Percentiles rank a stretch among this genome's conserved stretches.
These are phyloP conservation scores for Fusarium algeriense DNA, from an alignment of 2,329 filamentous ascomycete species.

Conservation along the genomic window DNA sequence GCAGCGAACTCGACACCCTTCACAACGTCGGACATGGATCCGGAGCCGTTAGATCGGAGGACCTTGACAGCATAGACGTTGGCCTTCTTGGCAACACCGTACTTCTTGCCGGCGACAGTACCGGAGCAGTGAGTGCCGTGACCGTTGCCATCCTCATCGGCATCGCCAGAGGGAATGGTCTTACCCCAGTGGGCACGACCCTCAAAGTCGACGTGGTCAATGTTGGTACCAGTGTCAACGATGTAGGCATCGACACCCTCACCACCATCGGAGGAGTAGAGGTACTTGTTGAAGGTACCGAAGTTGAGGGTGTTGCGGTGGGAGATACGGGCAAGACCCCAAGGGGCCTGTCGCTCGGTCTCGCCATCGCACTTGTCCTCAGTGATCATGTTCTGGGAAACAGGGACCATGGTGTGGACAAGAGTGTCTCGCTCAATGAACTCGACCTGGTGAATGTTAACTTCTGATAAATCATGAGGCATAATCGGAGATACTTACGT, in stretches of 20 bases:
- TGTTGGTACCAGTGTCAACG: slow-evolving; percentile 97
- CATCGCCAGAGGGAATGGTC: slow-evolving; percentile 89
- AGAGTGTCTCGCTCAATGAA: slow-evolving; percentile 95
- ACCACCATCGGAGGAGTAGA: slow-evolving; percentile 88
- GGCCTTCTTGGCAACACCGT: slow-evolving; percentile 99
- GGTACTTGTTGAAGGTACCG: slow-evolving; percentile 97
- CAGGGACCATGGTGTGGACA: slow-evolving; percentile 80
- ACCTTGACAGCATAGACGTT: slow-evolving; percentile 98
- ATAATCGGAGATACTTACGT: slow-evolving; percentile 74
- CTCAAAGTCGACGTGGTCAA: slow-evolving; percentile 95
- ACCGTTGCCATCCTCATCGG: slow-evolving; percentile 93
- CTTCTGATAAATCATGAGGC: slow-evolving; percentile 9
- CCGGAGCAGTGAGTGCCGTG: slow-evolving; percentile 99
- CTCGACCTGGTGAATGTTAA: slow-evolving; percentile 75
- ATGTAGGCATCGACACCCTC: slow-evolving; percentile 99
- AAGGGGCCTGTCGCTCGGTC: slow-evolving; percentile 93
- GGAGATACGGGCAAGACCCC: slow-evolving; percentile 98
- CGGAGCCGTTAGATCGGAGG: slow-evolving; percentile 94
- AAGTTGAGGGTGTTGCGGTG: slow-evolving; percentile 91
- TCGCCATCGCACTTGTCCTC: slow-evolving; percentile 64
- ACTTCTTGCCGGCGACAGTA: slow-evolving; percentile 97
- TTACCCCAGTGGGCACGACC: slow-evolving; percentile 96
- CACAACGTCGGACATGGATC: slow-evolving; percentile 98
- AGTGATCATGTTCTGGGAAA: slow-evolving; percentile 54
- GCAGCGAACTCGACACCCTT: slow-evolving; percentile 98